These are phyloP conservation scores for Aspergillus bombycis DNA, from an alignment of 2,329 filamentous ascomycete species.

Conservation along the genomic window DNA sequence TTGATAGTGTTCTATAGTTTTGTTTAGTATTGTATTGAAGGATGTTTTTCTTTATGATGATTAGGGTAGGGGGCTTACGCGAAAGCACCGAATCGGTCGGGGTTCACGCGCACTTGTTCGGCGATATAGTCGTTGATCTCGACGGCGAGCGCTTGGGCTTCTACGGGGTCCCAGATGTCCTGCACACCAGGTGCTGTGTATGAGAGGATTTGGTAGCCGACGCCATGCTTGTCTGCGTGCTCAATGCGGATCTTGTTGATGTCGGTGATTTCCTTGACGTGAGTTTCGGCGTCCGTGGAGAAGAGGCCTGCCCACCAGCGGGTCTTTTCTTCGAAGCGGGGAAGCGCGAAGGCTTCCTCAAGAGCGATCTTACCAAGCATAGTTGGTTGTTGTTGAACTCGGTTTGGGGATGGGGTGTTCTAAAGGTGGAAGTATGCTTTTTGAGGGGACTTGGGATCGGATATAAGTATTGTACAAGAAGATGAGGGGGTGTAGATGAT, in stretches of 20 bases:
- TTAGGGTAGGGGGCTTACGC: constrained; percentile 30
- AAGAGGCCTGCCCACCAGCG: constrained; percentile 66
- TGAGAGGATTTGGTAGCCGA: constrained; percentile 53
- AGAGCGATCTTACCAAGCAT: constrained; percentile 66
- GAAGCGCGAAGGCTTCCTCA: constrained; percentile 65
- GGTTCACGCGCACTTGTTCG: constrained; percentile 44
- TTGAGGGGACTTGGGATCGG: not conserved
- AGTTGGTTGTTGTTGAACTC: constrained; percentile 1
- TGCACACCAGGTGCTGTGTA: constrained; percentile 55
- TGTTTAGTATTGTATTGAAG: not conserved
- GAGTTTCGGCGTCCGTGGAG: constrained; percentile 61
- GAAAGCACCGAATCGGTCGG: constrained; percentile 50
- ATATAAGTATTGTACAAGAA: not conserved
- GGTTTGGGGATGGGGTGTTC: not conserved
- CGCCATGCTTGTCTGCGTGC: constrained; percentile 49
- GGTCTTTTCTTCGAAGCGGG: constrained; percentile 61
- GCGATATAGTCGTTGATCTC: constrained; percentile 54
- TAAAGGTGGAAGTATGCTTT: not conserved
- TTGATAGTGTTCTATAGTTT: constrained; percentile 35
- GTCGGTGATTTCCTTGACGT: constrained; percentile 59
- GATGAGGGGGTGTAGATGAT: not conserved
- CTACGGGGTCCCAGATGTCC: constrained; percentile 49
- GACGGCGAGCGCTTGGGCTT: constrained; percentile 48
- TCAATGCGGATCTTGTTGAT: constrained; percentile 48
- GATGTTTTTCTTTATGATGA: too few species aligned